Evolutionary conservation across 2,329 filamentous ascomycete species (phyloP).

Genomic region (Ceratocystis cubensis): DNA sequence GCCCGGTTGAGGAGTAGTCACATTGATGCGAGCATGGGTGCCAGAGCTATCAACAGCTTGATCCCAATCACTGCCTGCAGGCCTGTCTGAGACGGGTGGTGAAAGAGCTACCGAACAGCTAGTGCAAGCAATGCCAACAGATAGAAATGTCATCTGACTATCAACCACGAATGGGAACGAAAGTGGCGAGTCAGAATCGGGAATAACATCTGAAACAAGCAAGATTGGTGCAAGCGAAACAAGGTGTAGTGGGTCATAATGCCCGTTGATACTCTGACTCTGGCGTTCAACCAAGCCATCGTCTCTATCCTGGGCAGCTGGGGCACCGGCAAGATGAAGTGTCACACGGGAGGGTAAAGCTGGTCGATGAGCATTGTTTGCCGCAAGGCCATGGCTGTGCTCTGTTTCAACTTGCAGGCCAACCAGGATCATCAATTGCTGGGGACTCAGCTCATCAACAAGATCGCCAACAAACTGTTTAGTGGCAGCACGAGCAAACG

Average conservation of each 20-base stretch:
- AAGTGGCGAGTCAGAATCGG: neutral
- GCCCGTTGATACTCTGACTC: neutral
- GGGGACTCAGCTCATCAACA: constrained; percentile 15
- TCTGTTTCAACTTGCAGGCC: constrained; percentile 8
- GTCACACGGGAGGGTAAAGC: neutral
- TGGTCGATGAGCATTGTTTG: neutral
- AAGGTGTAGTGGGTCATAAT: constrained; percentile 16
- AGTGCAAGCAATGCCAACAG: constrained; percentile 18
- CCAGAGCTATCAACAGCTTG: constrained; percentile 19
- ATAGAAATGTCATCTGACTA: constrained; percentile 17
- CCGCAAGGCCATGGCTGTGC: neutral
- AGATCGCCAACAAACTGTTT: constrained; percentile 18
- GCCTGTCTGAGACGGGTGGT: neutral
- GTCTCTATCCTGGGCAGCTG: neutral
- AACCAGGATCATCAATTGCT: constrained; percentile 20
- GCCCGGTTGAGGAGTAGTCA: constrained; percentile 16
- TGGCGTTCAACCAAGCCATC: neutral
- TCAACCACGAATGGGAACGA: constrained; percentile 19
- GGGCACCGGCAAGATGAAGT: neutral
- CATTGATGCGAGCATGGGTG: constrained; percentile 20
- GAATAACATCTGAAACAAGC: constrained; percentile 9
- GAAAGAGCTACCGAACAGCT: constrained; percentile 15
- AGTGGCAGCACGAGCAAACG: constrained; percentile 14
- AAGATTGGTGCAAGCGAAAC: constrained; percentile 16
- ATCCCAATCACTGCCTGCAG: constrained; percentile 12